Conservation (phyloP, 495 filamentous ascomycete genomes). For the Parmelia sp. region DNA sequence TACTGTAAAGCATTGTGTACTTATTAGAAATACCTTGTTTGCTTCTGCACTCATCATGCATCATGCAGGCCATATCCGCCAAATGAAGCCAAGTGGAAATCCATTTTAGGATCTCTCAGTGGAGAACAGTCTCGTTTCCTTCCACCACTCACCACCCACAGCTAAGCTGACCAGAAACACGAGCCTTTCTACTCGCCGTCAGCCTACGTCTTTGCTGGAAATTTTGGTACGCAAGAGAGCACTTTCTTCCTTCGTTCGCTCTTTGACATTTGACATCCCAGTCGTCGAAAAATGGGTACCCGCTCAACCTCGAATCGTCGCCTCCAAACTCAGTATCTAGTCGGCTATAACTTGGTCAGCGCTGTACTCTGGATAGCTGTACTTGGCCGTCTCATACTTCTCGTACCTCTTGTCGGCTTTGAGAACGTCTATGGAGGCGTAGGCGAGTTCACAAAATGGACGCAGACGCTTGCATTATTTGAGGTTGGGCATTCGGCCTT, state of each 20-base stretch:
- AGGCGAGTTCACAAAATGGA: slow-evolving; percentile 63
- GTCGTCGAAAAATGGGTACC: slow-evolving; percentile 16
- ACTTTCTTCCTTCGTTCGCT: neutral
- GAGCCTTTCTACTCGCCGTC: neutral
- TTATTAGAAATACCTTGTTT: neutral
- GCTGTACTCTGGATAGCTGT: slow-evolving; percentile 69
- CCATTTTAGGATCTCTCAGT: neutral
- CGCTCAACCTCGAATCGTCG: slow-evolving; percentile 15
- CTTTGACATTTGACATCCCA: neutral
- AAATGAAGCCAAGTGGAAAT: neutral
- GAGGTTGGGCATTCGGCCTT: slow-evolving; percentile 74
- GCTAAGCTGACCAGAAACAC: too few relatives aligned
- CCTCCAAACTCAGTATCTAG: slow-evolving; percentile 51
- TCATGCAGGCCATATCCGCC: neutral
- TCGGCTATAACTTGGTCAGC: slow-evolving; percentile 74
- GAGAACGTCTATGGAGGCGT: slow-evolving; percentile 44
- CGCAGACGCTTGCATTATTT: slow-evolving; percentile 74
- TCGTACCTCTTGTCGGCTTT: slow-evolving; percentile 47
- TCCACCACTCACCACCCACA: too few relatives aligned
- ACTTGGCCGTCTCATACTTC: slow-evolving; percentile 51
- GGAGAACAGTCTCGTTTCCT: neutral
- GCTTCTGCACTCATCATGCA: neutral
- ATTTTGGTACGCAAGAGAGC: neutral
- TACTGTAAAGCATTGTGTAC: neutral
- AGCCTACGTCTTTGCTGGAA: neutral